These are phyloP conservation scores for Spathaspora passalidarum DNA, from an alignment of 805 yeast genomes.

Conservation along the genomic window DNA sequence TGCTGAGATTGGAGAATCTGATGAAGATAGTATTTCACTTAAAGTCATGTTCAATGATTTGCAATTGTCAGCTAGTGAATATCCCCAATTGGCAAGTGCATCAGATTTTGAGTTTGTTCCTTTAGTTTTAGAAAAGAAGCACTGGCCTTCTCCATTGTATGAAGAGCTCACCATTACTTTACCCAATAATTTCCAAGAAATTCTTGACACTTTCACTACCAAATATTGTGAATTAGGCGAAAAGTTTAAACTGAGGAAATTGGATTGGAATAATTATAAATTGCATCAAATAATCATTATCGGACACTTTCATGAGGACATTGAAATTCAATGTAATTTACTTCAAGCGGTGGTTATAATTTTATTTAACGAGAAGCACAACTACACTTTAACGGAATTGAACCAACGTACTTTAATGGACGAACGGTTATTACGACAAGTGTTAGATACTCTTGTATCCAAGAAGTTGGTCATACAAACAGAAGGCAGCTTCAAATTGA, in stretches of 20 bases:
- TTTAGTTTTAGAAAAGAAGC: slow-evolving; percentile 29
- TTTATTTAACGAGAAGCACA: slow-evolving; percentile 30
- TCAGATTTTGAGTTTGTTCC: slow-evolving; percentile 24
- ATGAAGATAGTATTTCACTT: slow-evolving; percentile 23
- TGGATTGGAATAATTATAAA: slow-evolving; percentile 42
- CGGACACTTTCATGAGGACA: slow-evolving; percentile 29
- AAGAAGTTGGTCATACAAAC: slow-evolving; percentile 17
- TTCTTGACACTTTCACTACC: slow-evolving; percentile 19
- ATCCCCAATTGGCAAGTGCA: neutral
- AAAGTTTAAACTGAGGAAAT: slow-evolving; percentile 20
- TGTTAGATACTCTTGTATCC: slow-evolving; percentile 25
- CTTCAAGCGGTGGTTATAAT: slow-evolving; percentile 42
- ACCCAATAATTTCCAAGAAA: slow-evolving; percentile 14
- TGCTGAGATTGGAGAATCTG: slow-evolving; percentile 29
- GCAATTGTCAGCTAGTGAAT: slow-evolving; percentile 12
- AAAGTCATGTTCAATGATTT: slow-evolving; percentile 35
- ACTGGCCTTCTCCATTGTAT: slow-evolving; percentile 40
- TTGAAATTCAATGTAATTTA: slow-evolving; percentile 37
- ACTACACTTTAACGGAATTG: slow-evolving; percentile 19
- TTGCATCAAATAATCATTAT: slow-evolving; percentile 38
- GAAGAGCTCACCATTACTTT: slow-evolving; percentile 18
- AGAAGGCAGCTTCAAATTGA: slow-evolving; percentile 19
- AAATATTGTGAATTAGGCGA: slow-evolving; percentile 18
- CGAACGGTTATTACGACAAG: slow-evolving; percentile 23
- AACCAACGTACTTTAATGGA: slow-evolving; percentile 29